Base-by-base conservation (phyloP, 169 alveolate species). In the Plasmodium falciparum region DNA sequence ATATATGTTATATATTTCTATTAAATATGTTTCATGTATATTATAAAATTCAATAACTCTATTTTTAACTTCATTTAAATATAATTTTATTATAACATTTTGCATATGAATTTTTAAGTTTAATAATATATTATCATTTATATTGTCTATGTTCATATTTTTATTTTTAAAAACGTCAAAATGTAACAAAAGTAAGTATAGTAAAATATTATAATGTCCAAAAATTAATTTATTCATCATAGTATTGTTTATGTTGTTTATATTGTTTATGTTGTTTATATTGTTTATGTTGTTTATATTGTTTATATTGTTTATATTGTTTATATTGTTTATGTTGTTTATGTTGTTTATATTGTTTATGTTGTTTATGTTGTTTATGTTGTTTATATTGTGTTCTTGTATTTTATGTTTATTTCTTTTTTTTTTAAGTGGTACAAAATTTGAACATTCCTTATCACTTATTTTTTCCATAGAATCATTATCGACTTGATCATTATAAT, bases 121-220 rank as follows among this genome's bases (percentile, higher is more conserved):
- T 13, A 83, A 43, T 17, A 83, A 56, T 5, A 47, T 72, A 39
- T 83, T 22, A 39, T 83, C 73, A 17, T 83, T 83, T 49, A 83
- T 15, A 3, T 83, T 56, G 11, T 83, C 85, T 26, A 43, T 69
- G 29, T 83, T 56, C 11, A 83, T 15, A 29, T 83, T 56, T 33
- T 83, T 83, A 39, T 39, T 39, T 49, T 83, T 83, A 72, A 83
- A 67, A 52, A 13, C 56, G 8, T 54, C 54, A 49, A 83, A 83
- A 56, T 83, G 69, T 49, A 69, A 62, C 50, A 83, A 59, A 52
- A 83, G 20, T 47, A 83, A 50, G 15, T 83, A 83, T 20, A 83
- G 33, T 62, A 83, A 24, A 61, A 83, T 83, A 50, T 83, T 67
- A 29, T 83, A 83, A 47, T 83, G 71, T 0, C 91, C 91, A 61